phyloP scores from a whole-genome alignment of 176 grass and related monocot species.

The Oryza australiensis region DNA sequence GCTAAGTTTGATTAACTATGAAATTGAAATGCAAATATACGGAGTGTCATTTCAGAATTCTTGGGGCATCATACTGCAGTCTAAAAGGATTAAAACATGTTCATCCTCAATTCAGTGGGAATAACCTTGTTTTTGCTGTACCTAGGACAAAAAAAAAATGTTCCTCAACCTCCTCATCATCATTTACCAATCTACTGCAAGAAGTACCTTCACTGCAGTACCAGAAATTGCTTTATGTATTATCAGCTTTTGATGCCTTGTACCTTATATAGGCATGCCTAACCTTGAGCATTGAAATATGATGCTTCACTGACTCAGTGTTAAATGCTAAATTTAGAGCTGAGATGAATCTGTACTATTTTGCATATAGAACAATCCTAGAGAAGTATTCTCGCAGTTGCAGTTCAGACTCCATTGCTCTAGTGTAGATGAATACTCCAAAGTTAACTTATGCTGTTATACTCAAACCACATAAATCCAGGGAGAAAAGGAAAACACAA shows the following conservation, averaged over 20 bases:
- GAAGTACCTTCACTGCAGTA: neutral
- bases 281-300: slow-evolving; percentile 5
- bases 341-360: slow-evolving; percentile 4
- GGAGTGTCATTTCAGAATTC: neutral
- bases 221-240: neutral
- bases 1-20: slow-evolving; percentile 3
- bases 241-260: neutral
- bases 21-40: neutral
- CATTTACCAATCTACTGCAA: neutral
- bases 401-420: neutral
- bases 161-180: neutral
- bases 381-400: slow-evolving; percentile 19
- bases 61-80: neutral
- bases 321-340: slow-evolving; percentile 18
- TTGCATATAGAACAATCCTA: neutral
- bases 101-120: neutral
- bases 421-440: slow-evolving; percentile 13
- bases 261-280: neutral
- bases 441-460: slow-evolving; percentile 23
- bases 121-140: neutral
- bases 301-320: neutral
- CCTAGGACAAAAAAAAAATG: neutral
- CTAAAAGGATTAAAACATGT: slow-evolving; percentile 2
- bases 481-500: slow-evolving; percentile 45
- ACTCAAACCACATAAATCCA: slow-evolving; percentile 39